A percentile compares a stretch with the other conserved stretches of the same genome.
These are phyloP conservation scores for Trypanosoma cruzi DNA, from an alignment of 208 protist species.

Conservation along the genomic window DNA sequence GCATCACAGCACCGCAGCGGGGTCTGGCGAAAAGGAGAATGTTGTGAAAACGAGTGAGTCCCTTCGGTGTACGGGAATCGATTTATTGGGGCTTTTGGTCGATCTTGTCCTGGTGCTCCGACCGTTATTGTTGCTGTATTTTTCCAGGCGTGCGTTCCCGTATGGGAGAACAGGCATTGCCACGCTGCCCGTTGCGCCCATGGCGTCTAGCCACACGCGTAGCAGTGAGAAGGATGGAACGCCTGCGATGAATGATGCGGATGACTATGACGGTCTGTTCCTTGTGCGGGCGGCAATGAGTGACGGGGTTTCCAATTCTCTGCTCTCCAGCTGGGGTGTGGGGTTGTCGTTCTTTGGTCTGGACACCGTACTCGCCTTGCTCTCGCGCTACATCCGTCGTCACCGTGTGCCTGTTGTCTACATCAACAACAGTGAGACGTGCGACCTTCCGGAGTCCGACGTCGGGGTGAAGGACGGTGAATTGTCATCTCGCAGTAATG, in stretches of 20 bases:
- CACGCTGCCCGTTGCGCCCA: constrained; percentile 30
- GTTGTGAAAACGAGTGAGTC: constrained; percentile 22
- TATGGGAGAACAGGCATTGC: constrained; percentile 14
- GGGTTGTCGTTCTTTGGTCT: constrained; percentile 53
- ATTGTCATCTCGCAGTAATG: constrained; percentile 7
- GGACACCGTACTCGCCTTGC: constrained; percentile 51
- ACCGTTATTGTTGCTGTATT: constrained; percentile 62
- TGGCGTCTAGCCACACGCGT: constrained; percentile 21
- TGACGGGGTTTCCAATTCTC: constrained; percentile 34
- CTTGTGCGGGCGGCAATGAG: constrained; percentile 29
- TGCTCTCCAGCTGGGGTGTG: constrained; percentile 56
- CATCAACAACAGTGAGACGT: constrained; percentile 29
- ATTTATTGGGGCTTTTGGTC: constrained; percentile 70
- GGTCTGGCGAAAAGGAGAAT: constrained; percentile 3
- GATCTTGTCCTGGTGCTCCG: constrained; percentile 69
- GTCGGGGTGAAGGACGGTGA: constrained; percentile 6
- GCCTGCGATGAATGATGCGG: constrained; percentile 2
- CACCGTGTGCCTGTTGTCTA: constrained; percentile 77
- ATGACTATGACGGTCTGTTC: constrained; percentile 19
- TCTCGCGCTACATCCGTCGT: constrained; percentile 56
- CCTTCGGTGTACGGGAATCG: constrained; percentile 62
- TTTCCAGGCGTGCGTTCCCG: constrained; percentile 50
- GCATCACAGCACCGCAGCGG: constrained; percentile 26
- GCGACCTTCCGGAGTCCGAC: not conserved
- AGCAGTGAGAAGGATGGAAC: not conserved